phyloP scores from a whole-genome alignment of 1,284 basidiomycete genomes.

The Leccinum griseonigrum region DNA sequence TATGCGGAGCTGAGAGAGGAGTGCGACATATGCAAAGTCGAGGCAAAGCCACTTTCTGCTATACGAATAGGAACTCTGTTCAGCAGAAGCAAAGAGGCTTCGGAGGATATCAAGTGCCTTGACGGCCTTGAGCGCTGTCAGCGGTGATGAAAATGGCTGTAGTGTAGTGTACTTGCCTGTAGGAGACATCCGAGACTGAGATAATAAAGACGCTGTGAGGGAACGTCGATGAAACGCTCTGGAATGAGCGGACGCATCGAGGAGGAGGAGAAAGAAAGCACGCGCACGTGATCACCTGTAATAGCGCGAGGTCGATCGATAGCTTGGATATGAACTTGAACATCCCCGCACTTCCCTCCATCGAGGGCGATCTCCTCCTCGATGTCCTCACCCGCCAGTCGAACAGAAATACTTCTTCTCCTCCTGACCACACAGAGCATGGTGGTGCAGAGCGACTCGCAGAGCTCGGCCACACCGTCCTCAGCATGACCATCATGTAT shows the following conservation, averaged over 20 bases:
- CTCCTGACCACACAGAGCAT: constrained; percentile 35
- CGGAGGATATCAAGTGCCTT: constrained; percentile 63
- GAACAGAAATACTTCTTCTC: constrained; percentile 11
- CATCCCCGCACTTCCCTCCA: constrained; percentile 37
- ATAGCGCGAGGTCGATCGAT: constrained; percentile 1
- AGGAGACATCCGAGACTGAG: constrained; percentile 54
- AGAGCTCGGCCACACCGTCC: constrained; percentile 43
- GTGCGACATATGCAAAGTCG: constrained; percentile 60
- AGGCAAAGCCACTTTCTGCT: constrained; percentile 67
- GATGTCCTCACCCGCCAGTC: constrained; percentile 50
- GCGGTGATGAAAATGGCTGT: neutral
- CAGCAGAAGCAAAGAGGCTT: constrained; percentile 44
- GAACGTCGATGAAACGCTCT: constrained; percentile 53
- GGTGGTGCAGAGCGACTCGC: constrained; percentile 49
- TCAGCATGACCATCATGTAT: constrained; percentile 44
- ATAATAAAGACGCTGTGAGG: constrained; percentile 57
- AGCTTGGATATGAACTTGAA: constrained; percentile 17
- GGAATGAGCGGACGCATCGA: constrained; percentile 43
- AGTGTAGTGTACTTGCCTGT: constrained; percentile 37
- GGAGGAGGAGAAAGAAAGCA: neutral
- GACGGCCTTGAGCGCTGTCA: constrained; percentile 32
- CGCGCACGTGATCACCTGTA: constrained; percentile 20
- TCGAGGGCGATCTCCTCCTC: constrained; percentile 50
- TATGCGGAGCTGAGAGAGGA: constrained; percentile 69
- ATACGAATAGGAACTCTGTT: constrained; percentile 43